phyloP scores from a whole-genome alignment of 768 basidiomycete genomes.

The Tremella mesenterica region DNA sequence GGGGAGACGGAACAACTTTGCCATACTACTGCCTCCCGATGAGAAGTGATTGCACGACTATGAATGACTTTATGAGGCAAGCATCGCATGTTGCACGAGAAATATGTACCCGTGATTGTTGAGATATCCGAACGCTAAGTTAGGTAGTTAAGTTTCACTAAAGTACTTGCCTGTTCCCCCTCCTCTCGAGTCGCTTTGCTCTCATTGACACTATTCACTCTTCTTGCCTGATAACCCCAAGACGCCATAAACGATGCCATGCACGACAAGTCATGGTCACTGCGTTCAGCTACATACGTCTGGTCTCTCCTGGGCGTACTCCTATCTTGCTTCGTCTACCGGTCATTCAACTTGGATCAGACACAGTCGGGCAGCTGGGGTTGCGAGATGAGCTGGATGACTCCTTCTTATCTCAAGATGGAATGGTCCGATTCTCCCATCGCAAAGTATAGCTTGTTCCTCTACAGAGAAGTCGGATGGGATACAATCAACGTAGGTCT shows the following conservation, averaged over 20 bases:
- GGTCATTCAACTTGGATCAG: conserved; percentile 12
- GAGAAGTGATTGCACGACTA: neutral
- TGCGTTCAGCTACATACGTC: no score
- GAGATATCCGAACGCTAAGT: no score
- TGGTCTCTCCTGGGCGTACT: conserved; percentile 4
- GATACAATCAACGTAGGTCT: conserved; percentile 55
- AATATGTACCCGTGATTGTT: no score
- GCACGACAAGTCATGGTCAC: no score
- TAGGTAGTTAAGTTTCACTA: no score
- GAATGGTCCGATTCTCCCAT: conserved; percentile 63
- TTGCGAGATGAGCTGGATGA: conserved; percentile 42
- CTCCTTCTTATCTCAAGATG: conserved; percentile 74
- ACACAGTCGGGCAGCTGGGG: conserved; percentile 30
- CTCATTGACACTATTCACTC: no score
- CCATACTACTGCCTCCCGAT: conserved; percentile 46
- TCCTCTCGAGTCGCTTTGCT: no score
- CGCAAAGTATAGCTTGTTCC: conserved; percentile 68
- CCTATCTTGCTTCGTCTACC: conserved; percentile 9
- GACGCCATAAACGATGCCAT: no score
- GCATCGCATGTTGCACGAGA: no score
- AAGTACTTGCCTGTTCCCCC: no score
- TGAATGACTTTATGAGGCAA: no score
- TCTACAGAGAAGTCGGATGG: conserved; percentile 85
- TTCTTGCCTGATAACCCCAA: no score
- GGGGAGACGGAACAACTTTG: conserved; percentile 66